phyloP scores from a whole-genome alignment of 176 grass and related monocot species.

The Stipa capillata region DNA sequence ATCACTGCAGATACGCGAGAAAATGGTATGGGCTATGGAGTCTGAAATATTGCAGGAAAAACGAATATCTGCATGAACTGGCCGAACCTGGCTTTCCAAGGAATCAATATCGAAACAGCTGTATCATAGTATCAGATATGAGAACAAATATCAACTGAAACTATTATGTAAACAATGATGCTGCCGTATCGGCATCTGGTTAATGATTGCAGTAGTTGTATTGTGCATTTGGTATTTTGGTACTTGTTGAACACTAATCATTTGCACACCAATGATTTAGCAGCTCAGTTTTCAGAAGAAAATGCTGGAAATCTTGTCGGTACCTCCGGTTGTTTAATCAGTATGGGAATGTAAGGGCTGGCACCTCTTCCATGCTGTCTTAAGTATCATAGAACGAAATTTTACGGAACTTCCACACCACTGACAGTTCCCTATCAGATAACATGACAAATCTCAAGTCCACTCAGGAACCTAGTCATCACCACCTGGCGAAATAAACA shows the following conservation, averaged over 20 bases:
- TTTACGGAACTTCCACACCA: background rate
- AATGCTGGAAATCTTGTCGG: conserved; percentile 32
- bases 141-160: conserved; percentile 3
- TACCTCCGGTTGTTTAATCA: conserved; percentile 8
- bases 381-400: background rate
- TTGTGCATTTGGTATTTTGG: background rate
- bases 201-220: conserved; percentile 38
- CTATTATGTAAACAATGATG: conserved; percentile 1
- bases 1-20: background rate
- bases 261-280: conserved; percentile 19
- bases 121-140: conserved; percentile 15
- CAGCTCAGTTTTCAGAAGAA: conserved; percentile 25
- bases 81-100: background rate
- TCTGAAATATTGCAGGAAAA: background rate
- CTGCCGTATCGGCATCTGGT: conserved; percentile 18
- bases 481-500: background rate
- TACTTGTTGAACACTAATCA: conserved; percentile 19
- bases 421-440: background rate
- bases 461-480: background rate
- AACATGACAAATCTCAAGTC: background rate
- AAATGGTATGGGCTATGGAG: background rate
- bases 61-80: background rate
- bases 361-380: conserved; percentile 7
- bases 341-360: conserved; percentile 16
- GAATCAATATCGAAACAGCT: background rate